Conservation (phyloP, 2,329 filamentous ascomycete species). For the Pseudocercospora eumusae region DNA sequence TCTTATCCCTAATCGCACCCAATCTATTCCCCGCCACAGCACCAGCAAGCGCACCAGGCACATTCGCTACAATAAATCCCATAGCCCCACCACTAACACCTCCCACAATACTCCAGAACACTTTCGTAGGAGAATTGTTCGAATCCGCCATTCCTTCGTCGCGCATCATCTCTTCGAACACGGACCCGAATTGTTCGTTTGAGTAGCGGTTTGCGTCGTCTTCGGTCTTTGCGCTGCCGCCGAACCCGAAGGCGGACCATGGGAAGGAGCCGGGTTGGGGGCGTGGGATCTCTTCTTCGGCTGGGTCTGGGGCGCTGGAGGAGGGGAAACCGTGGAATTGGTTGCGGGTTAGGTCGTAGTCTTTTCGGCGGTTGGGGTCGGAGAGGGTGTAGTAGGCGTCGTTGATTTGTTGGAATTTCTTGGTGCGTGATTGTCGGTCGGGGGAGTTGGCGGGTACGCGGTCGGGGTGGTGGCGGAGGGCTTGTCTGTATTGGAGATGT, state of each 20-base stretch:
- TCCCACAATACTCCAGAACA: conserved; percentile 86
- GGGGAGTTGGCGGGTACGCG: conserved; percentile 81
- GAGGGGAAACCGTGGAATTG: conserved; percentile 54
- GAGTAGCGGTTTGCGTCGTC: conserved; percentile 53
- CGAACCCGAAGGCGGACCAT: conserved; percentile 72
- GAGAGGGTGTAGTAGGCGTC: conserved; percentile 92
- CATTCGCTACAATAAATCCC: conserved; percentile 92
- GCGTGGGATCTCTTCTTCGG: conserved; percentile 55
- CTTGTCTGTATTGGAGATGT: conserved; percentile 51
- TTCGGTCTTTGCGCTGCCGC: conserved; percentile 50
- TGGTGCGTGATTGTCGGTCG: conserved; percentile 77
- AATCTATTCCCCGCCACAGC: conserved; percentile 89
- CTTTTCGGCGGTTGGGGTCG: conserved; percentile 71
- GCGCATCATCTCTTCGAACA: conserved; percentile 57
- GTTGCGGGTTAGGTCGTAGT: conserved; percentile 75
- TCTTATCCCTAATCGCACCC: conserved; percentile 85
- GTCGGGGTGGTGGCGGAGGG: conserved; percentile 90
- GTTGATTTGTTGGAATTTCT: conserved; percentile 87
- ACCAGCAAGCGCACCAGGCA: conserved; percentile 84
- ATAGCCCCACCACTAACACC: conserved; percentile 84
- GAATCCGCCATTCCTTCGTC: conserved; percentile 69
- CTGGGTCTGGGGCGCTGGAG: conserved; percentile 42
- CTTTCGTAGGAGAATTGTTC: conserved; percentile 61
- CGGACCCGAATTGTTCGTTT: conserved; percentile 80
- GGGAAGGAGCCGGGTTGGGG: conserved; percentile 58